A percentile compares a stretch with the other conserved stretches of the same genome.
phyloP scores from a whole-genome alignment of 2,329 filamentous ascomycete genomes.

The Aspergillus brunneoviolaceus region DNA sequence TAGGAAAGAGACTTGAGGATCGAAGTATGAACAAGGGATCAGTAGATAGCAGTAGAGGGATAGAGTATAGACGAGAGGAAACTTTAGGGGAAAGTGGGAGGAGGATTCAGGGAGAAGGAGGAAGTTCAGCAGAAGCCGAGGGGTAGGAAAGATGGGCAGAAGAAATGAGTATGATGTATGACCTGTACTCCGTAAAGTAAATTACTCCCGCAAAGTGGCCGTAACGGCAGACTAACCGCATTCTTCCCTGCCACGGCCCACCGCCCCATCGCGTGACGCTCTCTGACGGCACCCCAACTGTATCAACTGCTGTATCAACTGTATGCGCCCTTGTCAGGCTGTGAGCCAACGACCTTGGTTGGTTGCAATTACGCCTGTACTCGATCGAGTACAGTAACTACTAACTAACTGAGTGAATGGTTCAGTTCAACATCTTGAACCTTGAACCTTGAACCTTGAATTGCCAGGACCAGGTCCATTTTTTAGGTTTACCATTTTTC shows the following conservation, averaged over 20 bases:
- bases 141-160: slow-evolving; percentile 12
- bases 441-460: neutral
- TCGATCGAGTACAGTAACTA: slow-evolving; percentile 3
- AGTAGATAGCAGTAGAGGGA: neutral
- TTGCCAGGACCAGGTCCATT: slow-evolving; percentile 3
- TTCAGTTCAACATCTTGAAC: neutral
- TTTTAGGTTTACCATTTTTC: slow-evolving; percentile 11
- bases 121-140: neutral
- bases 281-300: slow-evolving; percentile 29
- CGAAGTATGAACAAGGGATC: slow-evolving; percentile 1
- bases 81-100: slow-evolving; percentile 10
- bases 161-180: slow-evolving; percentile 34
- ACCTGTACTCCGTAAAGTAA: slow-evolving; percentile 2
- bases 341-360: slow-evolving; percentile 20
- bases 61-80: neutral
- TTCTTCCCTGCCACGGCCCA: slow-evolving; percentile 36
- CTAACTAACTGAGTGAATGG: neutral
- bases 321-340: slow-evolving; percentile 14
- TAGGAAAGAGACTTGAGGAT: neutral
- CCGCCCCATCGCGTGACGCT: slow-evolving; percentile 34
- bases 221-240: slow-evolving; percentile 23
- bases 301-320: neutral
- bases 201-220: slow-evolving; percentile 16
- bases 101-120: neutral
- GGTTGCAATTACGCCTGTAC: slow-evolving; percentile 21